Base-by-base conservation (phyloP, 768 basidiomycete species). In the Tylopilus balloui region DNA sequence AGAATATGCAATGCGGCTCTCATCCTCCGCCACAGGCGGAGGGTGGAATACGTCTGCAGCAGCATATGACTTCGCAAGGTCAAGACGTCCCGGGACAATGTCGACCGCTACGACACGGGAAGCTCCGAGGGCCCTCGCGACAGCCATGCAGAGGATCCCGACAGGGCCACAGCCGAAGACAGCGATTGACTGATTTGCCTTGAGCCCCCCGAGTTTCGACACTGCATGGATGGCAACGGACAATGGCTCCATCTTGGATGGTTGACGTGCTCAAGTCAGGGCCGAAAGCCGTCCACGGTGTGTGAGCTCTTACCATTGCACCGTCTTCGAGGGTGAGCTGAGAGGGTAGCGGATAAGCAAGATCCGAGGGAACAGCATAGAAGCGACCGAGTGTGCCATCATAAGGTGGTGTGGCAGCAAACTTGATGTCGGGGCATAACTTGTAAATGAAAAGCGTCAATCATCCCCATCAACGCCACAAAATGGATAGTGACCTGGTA, bases 101-200 rank as follows among this genome's bases (percentile, higher is more conserved):
- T 93, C 93, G 52, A 95, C 79, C 4, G 85, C 93, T 51, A 98
- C 78, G 53, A 95, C 77, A 41, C 87, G 83, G 35, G 78, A 75
- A 2, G 92, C 95, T 29, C 92, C 93, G 40, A 95, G 74, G 3
- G 94, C 93, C 65, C 87, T 93, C 7, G 95, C 94, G n/a, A 92
- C 91, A 7, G 91, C 93, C 88, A 94, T 91, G 63, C 87, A 89
- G 19, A 96, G 79, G 24, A 95, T 72, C n/a, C 86, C 86, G 47
- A 87, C 82, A 2, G 93, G 94, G 2, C 93, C 91, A 53, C 84
- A 93, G 25, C 94, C 94, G 60, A 93, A 93, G 46, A 97, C 74
- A 14, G 79, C 81, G 53, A 95, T 82, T 31, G 81, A 82, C 63
- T 92, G 83, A 58, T 81, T 82, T 31, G 87, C 75, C 41, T 78